Percentiles rank a stretch among this genome's conserved stretches.
Conservation (phyloP, 441 rosid genomes). For the Eutrema salsugineum region DNA sequence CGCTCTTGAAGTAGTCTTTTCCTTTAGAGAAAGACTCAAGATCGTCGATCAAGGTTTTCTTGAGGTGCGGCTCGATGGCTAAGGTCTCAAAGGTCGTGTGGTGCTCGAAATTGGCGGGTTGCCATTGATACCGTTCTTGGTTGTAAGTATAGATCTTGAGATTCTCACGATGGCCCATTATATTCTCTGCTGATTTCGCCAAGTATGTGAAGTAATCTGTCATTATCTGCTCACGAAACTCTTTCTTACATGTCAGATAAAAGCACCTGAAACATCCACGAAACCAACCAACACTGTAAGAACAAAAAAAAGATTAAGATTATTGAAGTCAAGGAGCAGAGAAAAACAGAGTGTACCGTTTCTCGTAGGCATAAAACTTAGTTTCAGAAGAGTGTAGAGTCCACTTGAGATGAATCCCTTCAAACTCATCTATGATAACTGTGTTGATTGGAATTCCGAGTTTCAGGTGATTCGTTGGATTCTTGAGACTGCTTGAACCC, state of each 20-base stretch:
- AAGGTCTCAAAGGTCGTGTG: constrained; percentile 15
- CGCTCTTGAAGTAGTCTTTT: constrained; percentile 39
- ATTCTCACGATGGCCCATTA: too few relatives aligned
- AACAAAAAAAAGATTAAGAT: background rate
- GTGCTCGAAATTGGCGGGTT: constrained; percentile 24
- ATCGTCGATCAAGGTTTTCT: too few relatives aligned
- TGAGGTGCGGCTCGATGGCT: too few relatives aligned
- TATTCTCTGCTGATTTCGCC: too few relatives aligned
- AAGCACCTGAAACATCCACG: constrained; percentile 22
- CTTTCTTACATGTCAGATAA: constrained; percentile 37
- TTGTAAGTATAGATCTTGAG: too few relatives aligned
- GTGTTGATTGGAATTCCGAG: constrained; percentile 37
- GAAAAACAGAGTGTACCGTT: background rate
- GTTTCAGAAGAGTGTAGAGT: constrained; percentile 34
- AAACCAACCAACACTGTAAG: background rate
- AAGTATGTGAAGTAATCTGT: background rate
- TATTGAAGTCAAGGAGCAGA: background rate
- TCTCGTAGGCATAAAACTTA: constrained; percentile 25
- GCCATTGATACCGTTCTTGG: too few relatives aligned
- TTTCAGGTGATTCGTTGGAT: constrained; percentile 39
- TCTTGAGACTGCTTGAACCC: constrained; percentile 46
- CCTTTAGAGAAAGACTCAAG: constrained; percentile 38
- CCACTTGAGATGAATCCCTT: constrained; percentile 41
- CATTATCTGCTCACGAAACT: constrained; percentile 29
- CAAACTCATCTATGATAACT: constrained; percentile 33